A percentile compares a stretch with the other conserved stretches of the same genome.
Conservation (phyloP, 306 rosid genomes). For the Rosa multiflora region DNA sequence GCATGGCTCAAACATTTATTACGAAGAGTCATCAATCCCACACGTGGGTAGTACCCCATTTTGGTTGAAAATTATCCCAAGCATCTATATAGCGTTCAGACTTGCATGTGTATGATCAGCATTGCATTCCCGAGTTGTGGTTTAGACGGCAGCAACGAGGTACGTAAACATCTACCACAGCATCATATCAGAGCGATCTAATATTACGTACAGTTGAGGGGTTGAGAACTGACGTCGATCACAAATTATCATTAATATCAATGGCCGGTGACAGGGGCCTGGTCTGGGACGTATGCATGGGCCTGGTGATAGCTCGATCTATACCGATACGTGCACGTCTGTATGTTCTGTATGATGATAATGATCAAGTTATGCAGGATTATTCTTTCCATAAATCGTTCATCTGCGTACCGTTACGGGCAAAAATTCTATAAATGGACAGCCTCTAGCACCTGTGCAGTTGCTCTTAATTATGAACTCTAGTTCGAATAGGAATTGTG, state of each 20-base stretch:
- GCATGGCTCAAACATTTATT: background rate
- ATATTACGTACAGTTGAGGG: background rate
- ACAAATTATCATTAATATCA: background rate
- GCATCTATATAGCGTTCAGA: background rate
- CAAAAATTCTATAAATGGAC: background rate
- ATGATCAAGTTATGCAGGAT: background rate
- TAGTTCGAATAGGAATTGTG: too few species aligned
- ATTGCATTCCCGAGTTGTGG: background rate
- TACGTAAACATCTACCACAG: background rate
- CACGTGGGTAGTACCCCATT: background rate
- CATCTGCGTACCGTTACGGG: background rate
- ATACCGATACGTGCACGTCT: background rate
- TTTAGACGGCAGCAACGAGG: conserved; percentile 13
- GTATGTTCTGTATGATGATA: background rate
- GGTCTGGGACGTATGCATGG: background rate
- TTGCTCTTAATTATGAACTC: too few species aligned
- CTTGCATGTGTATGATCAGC: background rate
- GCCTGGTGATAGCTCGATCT: background rate
- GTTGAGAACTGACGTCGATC: conserved; percentile 3
- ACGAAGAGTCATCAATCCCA: background rate
- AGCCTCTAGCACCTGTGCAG: background rate
- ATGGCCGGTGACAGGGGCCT: background rate
- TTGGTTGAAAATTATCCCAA: background rate
- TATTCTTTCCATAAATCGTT: background rate
- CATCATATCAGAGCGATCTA: background rate